phyloP scores from a whole-genome alignment of 805 yeast genomes.

The Komagataella phaffii region DNA sequence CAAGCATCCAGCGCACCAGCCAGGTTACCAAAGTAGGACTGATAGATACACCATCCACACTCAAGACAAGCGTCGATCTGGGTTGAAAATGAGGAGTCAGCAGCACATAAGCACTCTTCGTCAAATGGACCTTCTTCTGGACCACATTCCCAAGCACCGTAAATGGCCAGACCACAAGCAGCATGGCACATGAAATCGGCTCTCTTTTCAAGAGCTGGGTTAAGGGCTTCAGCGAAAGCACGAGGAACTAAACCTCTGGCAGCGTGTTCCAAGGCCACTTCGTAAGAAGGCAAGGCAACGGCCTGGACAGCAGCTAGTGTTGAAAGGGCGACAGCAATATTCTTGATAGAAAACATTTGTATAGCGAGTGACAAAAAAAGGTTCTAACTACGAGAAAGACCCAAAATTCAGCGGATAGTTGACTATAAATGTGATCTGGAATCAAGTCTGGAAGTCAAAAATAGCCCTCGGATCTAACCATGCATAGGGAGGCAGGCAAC shows the following conservation, averaged over 20 bases:
- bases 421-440: not conserved
- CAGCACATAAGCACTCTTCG: conserved; percentile 6
- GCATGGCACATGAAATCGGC: not conserved
- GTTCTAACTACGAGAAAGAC: not conserved
- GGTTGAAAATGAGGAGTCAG: conserved; percentile 2
- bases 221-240: not conserved
- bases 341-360: not conserved
- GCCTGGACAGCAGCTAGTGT: not conserved
- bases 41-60: conserved; percentile 2
- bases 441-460: not conserved
- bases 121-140: conserved; percentile 2
- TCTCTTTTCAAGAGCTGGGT: not conserved
- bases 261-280: not conserved
- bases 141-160: not conserved
- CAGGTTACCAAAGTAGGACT: conserved; percentile 3
- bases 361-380: not conserved
- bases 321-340: not conserved
- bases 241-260: not conserved
- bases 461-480: not conserved
- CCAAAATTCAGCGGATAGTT: not conserved
- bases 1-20: conserved; percentile 12
- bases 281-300: not conserved
- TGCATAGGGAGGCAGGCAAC: not conserved
- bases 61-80: conserved; percentile 4
- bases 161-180: not conserved